Percentiles rank a stretch among this genome's conserved stretches.
These are phyloP conservation scores for Eucalyptus cloeziana DNA, from an alignment of 345 rosid species.

Conservation along the genomic window DNA sequence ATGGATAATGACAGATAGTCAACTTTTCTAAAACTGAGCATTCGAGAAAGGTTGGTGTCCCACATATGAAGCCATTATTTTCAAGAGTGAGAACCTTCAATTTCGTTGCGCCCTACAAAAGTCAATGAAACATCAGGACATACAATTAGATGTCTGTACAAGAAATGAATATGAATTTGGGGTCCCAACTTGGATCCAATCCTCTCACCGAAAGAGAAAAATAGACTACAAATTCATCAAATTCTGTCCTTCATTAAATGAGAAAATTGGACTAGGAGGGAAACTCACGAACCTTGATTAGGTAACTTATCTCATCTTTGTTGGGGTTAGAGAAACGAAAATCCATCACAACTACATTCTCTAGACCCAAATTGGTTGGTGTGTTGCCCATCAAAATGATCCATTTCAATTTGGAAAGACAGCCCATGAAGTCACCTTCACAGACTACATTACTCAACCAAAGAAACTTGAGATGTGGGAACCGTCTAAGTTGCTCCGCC, in stretches of 20 bases:
- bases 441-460: rapidly evolving
- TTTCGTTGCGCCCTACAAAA: not conserved
- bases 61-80: rapidly evolving
- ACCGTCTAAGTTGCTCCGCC: not conserved
- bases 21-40: not conserved
- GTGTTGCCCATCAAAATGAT: no score
- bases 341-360: not conserved
- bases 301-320: no score
- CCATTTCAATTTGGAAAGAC: not conserved
- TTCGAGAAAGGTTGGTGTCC: not conserved
- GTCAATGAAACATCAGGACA: not conserved
- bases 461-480: not conserved
- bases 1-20: rapidly evolving
- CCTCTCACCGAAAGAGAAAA: no score
- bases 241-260: not conserved
- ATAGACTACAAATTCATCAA: no score
- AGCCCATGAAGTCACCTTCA: not conserved
- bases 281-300: no score
- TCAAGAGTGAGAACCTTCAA: not conserved
- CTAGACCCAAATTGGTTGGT: not conserved
- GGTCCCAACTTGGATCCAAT: not conserved
- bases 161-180: not conserved
- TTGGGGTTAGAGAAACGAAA: no score
- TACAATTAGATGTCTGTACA: no score
- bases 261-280: not conserved